phyloP scores from a whole-genome alignment of 371 early-diverging fungal species.

The Mucor velutinosus region DNA sequence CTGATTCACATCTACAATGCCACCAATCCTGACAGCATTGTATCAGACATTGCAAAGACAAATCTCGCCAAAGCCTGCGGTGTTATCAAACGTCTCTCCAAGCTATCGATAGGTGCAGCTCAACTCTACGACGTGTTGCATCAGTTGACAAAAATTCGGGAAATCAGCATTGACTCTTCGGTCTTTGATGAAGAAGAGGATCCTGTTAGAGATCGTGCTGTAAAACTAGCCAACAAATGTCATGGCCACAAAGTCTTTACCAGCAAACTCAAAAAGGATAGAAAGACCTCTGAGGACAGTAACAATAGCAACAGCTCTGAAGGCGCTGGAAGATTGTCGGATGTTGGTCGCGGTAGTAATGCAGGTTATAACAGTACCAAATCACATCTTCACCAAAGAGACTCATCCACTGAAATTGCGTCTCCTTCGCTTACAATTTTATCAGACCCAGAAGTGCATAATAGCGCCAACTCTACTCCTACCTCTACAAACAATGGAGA shows the following conservation, averaged over 20 bases:
- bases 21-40: conserved; percentile 28
- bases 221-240: background rate
- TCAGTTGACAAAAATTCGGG: conserved; percentile 32
- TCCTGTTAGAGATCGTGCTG: background rate
- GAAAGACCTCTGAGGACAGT: background rate
- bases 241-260: background rate
- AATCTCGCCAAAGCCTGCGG: conserved; percentile 28
- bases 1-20: conserved; percentile 50
- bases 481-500: conserved; percentile 34
- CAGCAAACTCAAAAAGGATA: background rate
- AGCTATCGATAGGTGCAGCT: conserved; percentile 26
- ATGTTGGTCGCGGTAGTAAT: conserved; percentile 25
- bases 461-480: conserved; percentile 29
- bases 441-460: conserved; percentile 18
- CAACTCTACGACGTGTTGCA: conserved; percentile 25
- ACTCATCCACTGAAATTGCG: background rate
- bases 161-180: conserved; percentile 25
- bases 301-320: background rate
- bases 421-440: conserved; percentile 6
- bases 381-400: background rate
- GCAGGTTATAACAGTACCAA: background rate
- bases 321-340: conserved; percentile 5
- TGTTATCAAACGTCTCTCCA: conserved; percentile 37
- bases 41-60: conserved; percentile 34
- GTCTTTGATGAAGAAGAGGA: conserved; percentile 8